Conservation (phyloP, 495 filamentous ascomycete genomes). For the Penicillium longicatenatum region DNA sequence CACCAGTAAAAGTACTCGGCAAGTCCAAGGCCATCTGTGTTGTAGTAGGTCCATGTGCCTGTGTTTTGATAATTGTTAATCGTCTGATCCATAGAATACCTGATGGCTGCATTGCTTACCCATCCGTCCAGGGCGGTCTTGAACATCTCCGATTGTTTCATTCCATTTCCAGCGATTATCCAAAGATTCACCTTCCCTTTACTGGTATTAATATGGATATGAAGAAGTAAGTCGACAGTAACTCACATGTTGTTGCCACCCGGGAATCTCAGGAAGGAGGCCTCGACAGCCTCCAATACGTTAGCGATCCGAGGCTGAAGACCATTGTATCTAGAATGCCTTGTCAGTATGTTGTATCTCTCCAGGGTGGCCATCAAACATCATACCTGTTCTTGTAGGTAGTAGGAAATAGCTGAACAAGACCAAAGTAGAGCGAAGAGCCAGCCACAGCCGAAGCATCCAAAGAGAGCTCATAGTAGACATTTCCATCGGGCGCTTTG, state of each 20-base stretch:
- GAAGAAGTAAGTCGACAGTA: not conserved
- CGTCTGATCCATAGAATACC: not conserved
- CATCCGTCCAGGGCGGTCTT: constrained; percentile 56
- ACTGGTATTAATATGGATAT: constrained; percentile 4
- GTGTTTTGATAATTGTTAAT: too few species aligned
- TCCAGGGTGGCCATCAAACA: not conserved
- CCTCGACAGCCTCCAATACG: constrained; percentile 52
- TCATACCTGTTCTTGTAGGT: constrained; percentile 53
- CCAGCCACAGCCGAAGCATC: constrained; percentile 42
- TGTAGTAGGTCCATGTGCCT: constrained; percentile 58
- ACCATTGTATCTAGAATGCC: constrained; percentile 50
- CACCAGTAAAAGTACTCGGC: constrained; percentile 62
- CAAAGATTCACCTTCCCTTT: constrained; percentile 48
- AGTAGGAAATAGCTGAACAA: constrained; percentile 63
- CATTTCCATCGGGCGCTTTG: constrained; percentile 58
- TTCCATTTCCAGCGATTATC: constrained; percentile 63
- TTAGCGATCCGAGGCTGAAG: constrained; percentile 57
- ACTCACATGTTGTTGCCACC: constrained; percentile 60
- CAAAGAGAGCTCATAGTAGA: constrained; percentile 60
- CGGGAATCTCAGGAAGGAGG: constrained; percentile 59
- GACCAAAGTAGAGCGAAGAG: constrained; percentile 56
- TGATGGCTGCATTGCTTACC: not conserved
- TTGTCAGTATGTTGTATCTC: not conserved
- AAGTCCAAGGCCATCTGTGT: constrained; percentile 59
- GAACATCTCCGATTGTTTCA: constrained; percentile 61